A percentile compares a stretch with the other conserved stretches of the same genome.
Conservation (phyloP, 768 basidiomycete species). For the Hortiboletus flavorubellus region DNA sequence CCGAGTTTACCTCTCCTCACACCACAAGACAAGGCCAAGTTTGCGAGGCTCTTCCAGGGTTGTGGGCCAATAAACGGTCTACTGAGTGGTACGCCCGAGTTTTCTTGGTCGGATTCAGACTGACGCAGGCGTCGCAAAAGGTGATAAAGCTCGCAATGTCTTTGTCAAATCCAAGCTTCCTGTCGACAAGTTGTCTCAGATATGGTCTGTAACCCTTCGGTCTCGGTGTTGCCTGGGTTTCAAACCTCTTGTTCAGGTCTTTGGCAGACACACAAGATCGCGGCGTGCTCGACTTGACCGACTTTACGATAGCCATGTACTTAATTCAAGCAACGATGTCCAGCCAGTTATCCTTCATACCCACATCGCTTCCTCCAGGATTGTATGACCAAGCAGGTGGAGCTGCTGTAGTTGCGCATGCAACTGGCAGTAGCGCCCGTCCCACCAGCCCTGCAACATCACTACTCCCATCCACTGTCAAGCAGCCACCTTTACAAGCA, state of each 20-base stretch:
- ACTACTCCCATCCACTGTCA: slow-evolving; percentile 42
- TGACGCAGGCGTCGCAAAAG: slow-evolving; percentile 28
- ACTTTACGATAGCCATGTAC: slow-evolving; percentile 96
- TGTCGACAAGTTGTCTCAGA: slow-evolving; percentile 83
- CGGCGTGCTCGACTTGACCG: slow-evolving; percentile 81
- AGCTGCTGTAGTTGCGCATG: slow-evolving; percentile 41
- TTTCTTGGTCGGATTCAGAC: neutral
- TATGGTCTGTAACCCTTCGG: slow-evolving; percentile 61
- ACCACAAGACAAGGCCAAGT: slow-evolving; percentile 81
- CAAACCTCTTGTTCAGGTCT: slow-evolving; percentile 50
- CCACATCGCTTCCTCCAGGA: slow-evolving; percentile 72
- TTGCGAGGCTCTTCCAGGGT: slow-evolving; percentile 70
- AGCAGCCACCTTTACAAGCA: slow-evolving; percentile 63
- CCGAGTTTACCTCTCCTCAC: slow-evolving; percentile 63
- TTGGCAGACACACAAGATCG: slow-evolving; percentile 94
- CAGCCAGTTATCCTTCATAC: slow-evolving; percentile 66
- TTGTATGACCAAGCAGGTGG: slow-evolving; percentile 81
- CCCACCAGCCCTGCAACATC: slow-evolving; percentile 56
- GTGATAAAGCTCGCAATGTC: slow-evolving; percentile 84
- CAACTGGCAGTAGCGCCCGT: slow-evolving; percentile 57
- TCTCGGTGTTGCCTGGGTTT: neutral
- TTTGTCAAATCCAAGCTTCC: slow-evolving; percentile 90
- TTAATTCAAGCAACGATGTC: slow-evolving; percentile 94
- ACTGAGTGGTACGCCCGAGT: slow-evolving; percentile 59
- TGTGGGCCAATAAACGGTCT: slow-evolving; percentile 73